Percentiles rank a stretch among this genome's conserved stretches.
phyloP scores from a whole-genome alignment of 164 flowering plant genomes.

The Cinnamomum micranthum region DNA sequence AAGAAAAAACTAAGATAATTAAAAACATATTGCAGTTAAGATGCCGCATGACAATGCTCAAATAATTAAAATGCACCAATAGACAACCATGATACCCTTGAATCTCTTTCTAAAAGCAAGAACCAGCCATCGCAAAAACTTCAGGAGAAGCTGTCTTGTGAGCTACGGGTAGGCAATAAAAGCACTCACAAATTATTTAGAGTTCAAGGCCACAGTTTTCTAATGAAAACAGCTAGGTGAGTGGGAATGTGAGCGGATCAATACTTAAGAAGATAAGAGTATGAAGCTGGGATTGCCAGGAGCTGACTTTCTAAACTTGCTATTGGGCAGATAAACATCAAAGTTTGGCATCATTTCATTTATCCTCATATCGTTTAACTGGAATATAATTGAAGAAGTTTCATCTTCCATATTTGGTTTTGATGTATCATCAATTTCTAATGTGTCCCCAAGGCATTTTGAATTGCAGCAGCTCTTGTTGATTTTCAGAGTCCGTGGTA shows the following conservation, averaged over 20 bases:
- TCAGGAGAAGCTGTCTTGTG: no score
- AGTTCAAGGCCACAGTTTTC: neutral
- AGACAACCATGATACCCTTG: no score
- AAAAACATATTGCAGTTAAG: no score
- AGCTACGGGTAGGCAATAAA: no score
- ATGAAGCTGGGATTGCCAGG: constrained; percentile 70
- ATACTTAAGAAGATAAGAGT: constrained; percentile 57
- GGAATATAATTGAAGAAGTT: constrained; percentile 12
- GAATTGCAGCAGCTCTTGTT: constrained; percentile 13
- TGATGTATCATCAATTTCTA: constrained; percentile 6
- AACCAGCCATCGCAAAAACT: no score
- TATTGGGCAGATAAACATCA: constrained; percentile 81
- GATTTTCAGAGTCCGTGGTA: constrained; percentile 59
- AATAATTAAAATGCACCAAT: no score
- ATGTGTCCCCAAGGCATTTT: constrained; percentile 8
- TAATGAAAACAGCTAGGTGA: neutral
- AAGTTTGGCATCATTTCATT: constrained; percentile 39
- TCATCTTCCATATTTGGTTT: constrained; percentile 15
- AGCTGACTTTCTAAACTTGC: constrained; percentile 71
- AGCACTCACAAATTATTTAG: neutral
- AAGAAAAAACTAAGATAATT: no score
- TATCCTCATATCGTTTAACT: constrained; percentile 38
- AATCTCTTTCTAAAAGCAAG: no score
- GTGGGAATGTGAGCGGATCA: neutral
- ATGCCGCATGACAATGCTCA: no score